Percentiles rank a stretch among this genome's conserved stretches.
Evolutionary conservation across 1,139 yeast genomes (phyloP).

Genomic region (Arxiozyma heterogenica): DNA sequence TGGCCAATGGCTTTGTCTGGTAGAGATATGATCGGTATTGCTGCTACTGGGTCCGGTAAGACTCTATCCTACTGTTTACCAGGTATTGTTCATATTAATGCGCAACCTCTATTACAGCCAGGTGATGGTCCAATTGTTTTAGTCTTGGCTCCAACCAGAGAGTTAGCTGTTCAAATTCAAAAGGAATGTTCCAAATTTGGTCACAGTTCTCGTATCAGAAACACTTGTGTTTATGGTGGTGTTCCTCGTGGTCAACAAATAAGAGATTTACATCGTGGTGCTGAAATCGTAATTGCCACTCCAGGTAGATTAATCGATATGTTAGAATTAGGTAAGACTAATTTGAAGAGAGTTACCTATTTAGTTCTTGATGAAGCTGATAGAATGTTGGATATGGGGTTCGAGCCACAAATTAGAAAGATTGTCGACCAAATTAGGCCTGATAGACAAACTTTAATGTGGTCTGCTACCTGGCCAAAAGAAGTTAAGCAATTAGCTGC

Average conservation of each 20-base stretch:
- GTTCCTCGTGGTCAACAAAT: conserved; percentile 97
- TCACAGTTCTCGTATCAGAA: conserved; percentile 81
- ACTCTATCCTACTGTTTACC: conserved; percentile 95
- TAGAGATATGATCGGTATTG: conserved; percentile 98
- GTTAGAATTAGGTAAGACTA: conserved; percentile 92
- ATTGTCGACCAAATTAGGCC: conserved; percentile 94
- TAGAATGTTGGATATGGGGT: conserved; percentile 95
- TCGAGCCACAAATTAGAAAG: conserved; percentile 92
- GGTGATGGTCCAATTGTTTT: conserved; percentile 98
- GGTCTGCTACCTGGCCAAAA: conserved; percentile 99
- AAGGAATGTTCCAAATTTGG: conserved; percentile 94
- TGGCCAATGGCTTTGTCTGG: conserved; percentile 99
- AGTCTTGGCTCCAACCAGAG: conserved; percentile 97
- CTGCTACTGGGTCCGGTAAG: conserved; percentile 98
- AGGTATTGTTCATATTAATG: conserved; percentile 93
- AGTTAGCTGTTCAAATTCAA: conserved; percentile 95
- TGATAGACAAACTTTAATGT: conserved; percentile 96
- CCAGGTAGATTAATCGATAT: conserved; percentile 98
- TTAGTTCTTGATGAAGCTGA: conserved; percentile 96
- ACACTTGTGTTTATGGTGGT: conserved; percentile 98
- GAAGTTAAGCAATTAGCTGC: conserved; percentile 87
- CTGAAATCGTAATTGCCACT: conserved; percentile 90
- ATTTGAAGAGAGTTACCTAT: conserved; percentile 91
- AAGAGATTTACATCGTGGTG: conserved; percentile 91
- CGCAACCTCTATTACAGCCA: conserved; percentile 83